Evolutionary conservation across 1,139 yeast genomes (phyloP).

Genomic region (Debaryomycetaceae sp.): DNA sequence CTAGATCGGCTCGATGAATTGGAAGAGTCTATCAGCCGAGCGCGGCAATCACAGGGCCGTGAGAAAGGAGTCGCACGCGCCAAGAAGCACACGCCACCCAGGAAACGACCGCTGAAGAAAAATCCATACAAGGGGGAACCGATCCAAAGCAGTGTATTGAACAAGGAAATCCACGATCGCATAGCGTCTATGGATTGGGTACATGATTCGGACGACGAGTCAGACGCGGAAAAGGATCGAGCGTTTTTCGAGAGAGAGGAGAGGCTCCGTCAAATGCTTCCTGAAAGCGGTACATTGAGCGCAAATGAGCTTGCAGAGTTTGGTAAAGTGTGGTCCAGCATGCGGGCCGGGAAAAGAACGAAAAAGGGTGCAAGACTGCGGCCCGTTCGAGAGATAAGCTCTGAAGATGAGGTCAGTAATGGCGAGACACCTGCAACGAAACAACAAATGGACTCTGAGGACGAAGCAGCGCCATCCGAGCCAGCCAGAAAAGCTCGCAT

Average conservation of each 20-base stretch:
- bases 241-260: slow-evolving; percentile 52
- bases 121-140: slow-evolving; percentile 11
- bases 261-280: slow-evolving; percentile 32
- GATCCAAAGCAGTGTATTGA: slow-evolving; percentile 10
- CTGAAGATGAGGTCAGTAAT: too few relatives aligned
- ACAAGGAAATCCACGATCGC: slow-evolving; percentile 5
- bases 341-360: slow-evolving; percentile 12
- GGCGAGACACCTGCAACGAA: too few relatives aligned
- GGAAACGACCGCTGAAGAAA: slow-evolving; percentile 2
- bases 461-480: slow-evolving; percentile 1
- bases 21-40: too few relatives aligned
- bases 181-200: slow-evolving; percentile 43
- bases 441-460: not conserved
- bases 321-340: slow-evolving; percentile 25
- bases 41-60: slow-evolving; percentile 1
- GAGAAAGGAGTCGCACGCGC: slow-evolving; percentile 14
- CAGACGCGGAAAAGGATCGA: slow-evolving; percentile 46
- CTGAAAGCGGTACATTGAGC: slow-evolving; percentile 27
- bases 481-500: slow-evolving; percentile 3
- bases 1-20: slow-evolving; percentile 21
- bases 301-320: slow-evolving; percentile 26
- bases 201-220: slow-evolving; percentile 56
- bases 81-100: slow-evolving; percentile 6
- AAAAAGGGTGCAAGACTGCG: not conserved
- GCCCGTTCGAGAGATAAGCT: too few relatives aligned